phyloP scores from a whole-genome alignment of 192 early-diverging fungal species.

The Geosiphon pyriformis region DNA sequence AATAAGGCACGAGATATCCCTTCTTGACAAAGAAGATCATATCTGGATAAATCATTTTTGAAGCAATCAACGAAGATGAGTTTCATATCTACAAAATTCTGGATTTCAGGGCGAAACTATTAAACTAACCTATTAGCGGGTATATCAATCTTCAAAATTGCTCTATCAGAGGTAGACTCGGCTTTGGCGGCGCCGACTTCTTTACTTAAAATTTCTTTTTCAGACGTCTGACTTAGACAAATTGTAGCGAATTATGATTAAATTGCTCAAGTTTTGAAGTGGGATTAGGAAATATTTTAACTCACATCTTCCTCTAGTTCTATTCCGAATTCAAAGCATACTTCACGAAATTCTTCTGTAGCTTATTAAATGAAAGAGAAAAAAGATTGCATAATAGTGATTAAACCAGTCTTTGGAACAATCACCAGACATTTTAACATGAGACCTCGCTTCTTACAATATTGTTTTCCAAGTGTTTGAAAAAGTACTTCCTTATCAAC shows the following conservation, averaged over 20 bases:
- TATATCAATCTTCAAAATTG: constrained; percentile 94
- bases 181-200: constrained; percentile 51
- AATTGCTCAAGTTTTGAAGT: constrained; percentile 12
- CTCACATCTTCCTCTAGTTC: constrained; percentile 96
- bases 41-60: constrained; percentile 46
- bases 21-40: constrained; percentile 96
- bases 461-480: constrained; percentile 70
- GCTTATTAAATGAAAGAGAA: constrained; percentile 35
- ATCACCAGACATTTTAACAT: neutral
- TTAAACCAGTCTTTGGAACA: neutral
- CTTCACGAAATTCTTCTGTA: constrained; percentile 87
- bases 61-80: neutral
- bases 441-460: too few relatives aligned
- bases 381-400: neutral
- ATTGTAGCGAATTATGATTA: neutral
- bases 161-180: constrained; percentile 64
- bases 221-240: constrained; percentile 55
- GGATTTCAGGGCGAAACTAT: constrained; percentile 28
- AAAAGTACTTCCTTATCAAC: constrained; percentile 87
- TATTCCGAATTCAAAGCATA: constrained; percentile 98
- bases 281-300: neutral
- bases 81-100: neutral
- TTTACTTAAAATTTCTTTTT: constrained; percentile 69
- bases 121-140: constrained; percentile 77
- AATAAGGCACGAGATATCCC: constrained; percentile 86